These are phyloP conservation scores for Psidium friedrichsthalianum DNA, from an alignment of 345 rosid genomes.

Conservation along the genomic window DNA sequence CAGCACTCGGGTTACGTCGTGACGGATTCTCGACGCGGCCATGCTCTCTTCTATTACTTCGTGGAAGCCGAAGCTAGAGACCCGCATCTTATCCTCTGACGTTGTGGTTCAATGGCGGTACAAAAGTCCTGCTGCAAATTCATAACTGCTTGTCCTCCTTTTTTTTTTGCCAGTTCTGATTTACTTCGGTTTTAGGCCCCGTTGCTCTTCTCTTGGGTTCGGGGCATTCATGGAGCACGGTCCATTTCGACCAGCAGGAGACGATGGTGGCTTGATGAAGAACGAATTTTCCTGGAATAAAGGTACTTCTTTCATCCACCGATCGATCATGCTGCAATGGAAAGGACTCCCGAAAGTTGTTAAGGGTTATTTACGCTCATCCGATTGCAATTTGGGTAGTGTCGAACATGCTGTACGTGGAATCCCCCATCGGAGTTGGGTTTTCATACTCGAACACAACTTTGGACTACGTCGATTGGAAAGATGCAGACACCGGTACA, in stretches of 20 bases:
- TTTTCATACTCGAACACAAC: conserved; percentile 21
- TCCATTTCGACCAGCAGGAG: conserved; percentile 21
- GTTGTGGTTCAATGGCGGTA: neutral
- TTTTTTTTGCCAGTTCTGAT: neutral
- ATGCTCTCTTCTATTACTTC: neutral
- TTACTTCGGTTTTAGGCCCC: conserved; percentile 7
- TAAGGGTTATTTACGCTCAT: neutral
- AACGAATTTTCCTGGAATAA: conserved; percentile 28
- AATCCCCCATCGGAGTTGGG: conserved; percentile 22
- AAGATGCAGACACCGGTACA: conserved; percentile 1
- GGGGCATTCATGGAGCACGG: conserved; percentile 23
- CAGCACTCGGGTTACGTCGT: conserved; percentile 22
- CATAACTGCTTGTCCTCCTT: neutral
- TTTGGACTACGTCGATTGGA: conserved; percentile 9
- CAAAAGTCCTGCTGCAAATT: neutral
- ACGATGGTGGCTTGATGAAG: conserved; percentile 12
- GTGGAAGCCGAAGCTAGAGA: neutral
- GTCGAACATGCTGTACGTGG: conserved; percentile 20
- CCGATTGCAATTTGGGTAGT: neutral
- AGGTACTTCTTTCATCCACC: neutral
- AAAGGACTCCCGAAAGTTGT: neutral
- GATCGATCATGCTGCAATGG: neutral
- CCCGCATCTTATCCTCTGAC: neutral
- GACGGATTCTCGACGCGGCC: neutral
- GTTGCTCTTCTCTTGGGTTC: conserved; percentile 31